Evolutionary conservation across 768 basidiomycete species (phyloP).

Genomic region (Tricholoma bakamatsutake): DNA sequence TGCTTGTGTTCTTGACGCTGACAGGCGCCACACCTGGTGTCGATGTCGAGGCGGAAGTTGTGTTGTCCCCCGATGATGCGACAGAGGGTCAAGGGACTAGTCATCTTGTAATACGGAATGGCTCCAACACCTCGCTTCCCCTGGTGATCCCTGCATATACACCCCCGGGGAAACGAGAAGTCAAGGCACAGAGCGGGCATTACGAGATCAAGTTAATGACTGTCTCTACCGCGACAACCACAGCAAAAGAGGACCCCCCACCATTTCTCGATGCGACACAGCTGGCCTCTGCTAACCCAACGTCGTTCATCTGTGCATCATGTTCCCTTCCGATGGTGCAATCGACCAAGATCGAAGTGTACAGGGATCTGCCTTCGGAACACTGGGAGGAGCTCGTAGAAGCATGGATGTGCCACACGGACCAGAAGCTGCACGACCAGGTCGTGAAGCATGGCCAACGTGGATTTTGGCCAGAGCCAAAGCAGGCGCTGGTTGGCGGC

Average conservation of each 20-base stretch:
- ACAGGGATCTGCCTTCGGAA: slow-evolving; percentile 88
- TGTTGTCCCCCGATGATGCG: slow-evolving; percentile 36
- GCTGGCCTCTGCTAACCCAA: slow-evolving; percentile 47
- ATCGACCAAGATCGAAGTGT: slow-evolving; percentile 41
- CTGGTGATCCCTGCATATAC: slow-evolving; percentile 53
- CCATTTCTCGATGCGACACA: slow-evolving; percentile 69
- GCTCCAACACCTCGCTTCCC: slow-evolving; percentile 49
- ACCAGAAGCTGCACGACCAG: slow-evolving; percentile 75
- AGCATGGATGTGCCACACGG: slow-evolving; percentile 96
- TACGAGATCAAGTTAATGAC: slow-evolving; percentile 69
- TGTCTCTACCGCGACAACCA: slow-evolving; percentile 16
- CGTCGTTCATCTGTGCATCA: slow-evolving; percentile 69
- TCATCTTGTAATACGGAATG: slow-evolving; percentile 57
- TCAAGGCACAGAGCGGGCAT: slow-evolving; percentile 50
- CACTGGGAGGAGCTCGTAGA: slow-evolving; percentile 98
- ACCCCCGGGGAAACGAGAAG: slow-evolving; percentile 53
- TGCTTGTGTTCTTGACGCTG: slow-evolving; percentile 68
- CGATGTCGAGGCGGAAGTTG: slow-evolving; percentile 63
- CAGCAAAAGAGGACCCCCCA: slow-evolving; percentile 23
- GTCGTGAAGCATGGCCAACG: slow-evolving; percentile 50
- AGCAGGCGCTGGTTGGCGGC: slow-evolving; percentile 81
- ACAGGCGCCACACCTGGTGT: slow-evolving; percentile 41
- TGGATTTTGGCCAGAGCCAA: slow-evolving; percentile 74
- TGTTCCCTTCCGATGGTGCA: slow-evolving; percentile 77
- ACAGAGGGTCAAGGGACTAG: slow-evolving; percentile 37